Base-by-base conservation (phyloP, 352 stramenopile genomes). In the Elongisporangium prolatum region DNA sequence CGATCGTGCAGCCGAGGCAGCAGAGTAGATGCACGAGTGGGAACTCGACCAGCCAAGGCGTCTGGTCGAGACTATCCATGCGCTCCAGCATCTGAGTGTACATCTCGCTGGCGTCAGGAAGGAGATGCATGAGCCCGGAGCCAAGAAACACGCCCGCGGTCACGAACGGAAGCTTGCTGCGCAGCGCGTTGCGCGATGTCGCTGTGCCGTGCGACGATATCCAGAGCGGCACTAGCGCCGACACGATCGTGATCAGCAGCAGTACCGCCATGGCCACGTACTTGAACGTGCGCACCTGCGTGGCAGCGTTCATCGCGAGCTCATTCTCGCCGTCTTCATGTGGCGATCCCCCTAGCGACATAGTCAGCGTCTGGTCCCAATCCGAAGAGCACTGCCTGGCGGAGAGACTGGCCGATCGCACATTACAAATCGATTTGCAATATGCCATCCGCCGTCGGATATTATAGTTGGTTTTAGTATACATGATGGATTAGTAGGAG, bases 131-230 rank as follows among this genome's bases (percentile, higher is more conserved):
- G 63, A 88, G 57, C 1, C 78, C 78, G 13, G 75, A 85, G 51
- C 75, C 72, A 54, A 88, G 69, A 56, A 88, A 88, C 16, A 88
- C 75, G 60, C 77, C 74, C 9, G 77, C 77, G 3, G 75, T 88
- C 17, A 74, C 66, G 63, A 85, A 88, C 37, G 75, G 78, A 21
- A 88, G 72, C 71, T 88, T 88, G 21, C 68, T 67, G 37, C 69
- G 75, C 53, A 86, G 63, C 51, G 78, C 24, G 25, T 72, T 63
- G 54, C 69, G 65, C 56, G 74, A 69, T 24, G 59, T 22, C 9
- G 72, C 68, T 7, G 65, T 84, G 57, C 71, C 69, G 52, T 79
- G 75, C 28, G 57, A 63, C 24, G 74, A 79, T 51, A 88, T 75
- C 64, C 73, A 86, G 16, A 87, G 59, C 44, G 75, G 76, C 47